Conservation (phyloP, 2,329 filamentous ascomycete species). For the Nakataea oryzae region DNA sequence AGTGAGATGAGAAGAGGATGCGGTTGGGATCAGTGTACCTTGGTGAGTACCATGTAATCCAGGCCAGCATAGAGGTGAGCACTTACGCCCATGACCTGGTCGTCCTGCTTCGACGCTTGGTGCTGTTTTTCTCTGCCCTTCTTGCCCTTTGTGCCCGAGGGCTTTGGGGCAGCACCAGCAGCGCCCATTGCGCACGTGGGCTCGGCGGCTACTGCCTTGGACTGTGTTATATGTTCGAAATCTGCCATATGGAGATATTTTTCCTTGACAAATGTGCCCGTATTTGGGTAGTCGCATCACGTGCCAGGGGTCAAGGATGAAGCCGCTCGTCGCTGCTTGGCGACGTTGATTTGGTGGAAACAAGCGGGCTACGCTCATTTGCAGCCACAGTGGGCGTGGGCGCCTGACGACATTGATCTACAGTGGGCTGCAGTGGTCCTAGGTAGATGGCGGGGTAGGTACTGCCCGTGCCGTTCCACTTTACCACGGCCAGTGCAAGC, state of each 20-base stretch:
- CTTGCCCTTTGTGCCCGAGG: too few species aligned
- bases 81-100: slow-evolving; percentile 42
- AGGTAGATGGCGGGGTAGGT: neutral
- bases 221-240: neutral
- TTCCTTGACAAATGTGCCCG: neutral
- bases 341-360: neutral
- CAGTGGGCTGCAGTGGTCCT: neutral
- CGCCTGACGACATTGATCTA: neutral
- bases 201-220: neutral
- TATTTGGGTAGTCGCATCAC: neutral
- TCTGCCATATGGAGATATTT: neutral
- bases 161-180: neutral
- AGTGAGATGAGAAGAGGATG: slow-evolving; percentile 1
- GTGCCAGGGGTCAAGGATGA: neutral
- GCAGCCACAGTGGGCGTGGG: neutral
- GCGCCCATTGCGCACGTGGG: neutral
- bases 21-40: neutral
- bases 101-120: slow-evolving; percentile 23
- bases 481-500: too few species aligned
- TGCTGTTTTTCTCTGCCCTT: neutral
- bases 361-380: neutral
- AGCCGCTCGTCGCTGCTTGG: neutral
- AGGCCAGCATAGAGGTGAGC: neutral
- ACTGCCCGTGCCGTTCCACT: neutral
- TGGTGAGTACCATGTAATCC: neutral